A percentile compares a stretch with the other conserved stretches of the same genome.
These are phyloP conservation scores for Ganoderma resinaceum DNA, from an alignment of 1,284 basidiomycete species.

Conservation along the genomic window DNA sequence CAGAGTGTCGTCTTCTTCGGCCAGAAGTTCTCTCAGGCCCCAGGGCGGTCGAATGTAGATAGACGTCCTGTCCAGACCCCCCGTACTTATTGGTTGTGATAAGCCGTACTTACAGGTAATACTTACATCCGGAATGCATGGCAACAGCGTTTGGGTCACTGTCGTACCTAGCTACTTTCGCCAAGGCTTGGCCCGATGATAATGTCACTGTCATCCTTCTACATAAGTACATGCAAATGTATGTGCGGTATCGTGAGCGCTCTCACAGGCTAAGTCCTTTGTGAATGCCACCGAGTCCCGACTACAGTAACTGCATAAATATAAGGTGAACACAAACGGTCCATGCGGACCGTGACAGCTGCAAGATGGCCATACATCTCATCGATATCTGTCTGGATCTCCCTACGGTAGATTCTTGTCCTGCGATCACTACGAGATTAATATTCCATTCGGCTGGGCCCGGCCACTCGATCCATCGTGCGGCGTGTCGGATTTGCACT, in stretches of 20 bases:
- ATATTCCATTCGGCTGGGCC: not conserved
- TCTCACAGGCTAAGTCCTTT: too few relatives aligned
- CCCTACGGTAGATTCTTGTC: not conserved
- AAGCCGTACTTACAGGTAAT: not conserved
- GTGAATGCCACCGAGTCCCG: not conserved
- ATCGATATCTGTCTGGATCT: not conserved
- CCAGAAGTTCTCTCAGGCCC: not conserved
- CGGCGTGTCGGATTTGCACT: not conserved
- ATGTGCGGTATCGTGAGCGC: not conserved
- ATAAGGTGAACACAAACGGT: too few relatives aligned
- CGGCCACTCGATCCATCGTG: not conserved
- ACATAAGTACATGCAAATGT: not conserved
- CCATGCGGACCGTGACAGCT: not conserved
- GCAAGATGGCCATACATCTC: not conserved
- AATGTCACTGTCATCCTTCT: too few relatives aligned
- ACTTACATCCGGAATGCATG: not conserved
- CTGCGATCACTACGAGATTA: not conserved
- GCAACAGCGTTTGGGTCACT: too few relatives aligned
- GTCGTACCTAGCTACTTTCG: too few relatives aligned
- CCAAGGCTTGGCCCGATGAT: too few relatives aligned
- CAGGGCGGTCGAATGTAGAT: too few relatives aligned
- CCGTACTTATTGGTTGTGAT: not conserved
- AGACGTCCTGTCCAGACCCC: not conserved
- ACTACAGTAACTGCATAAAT: too few relatives aligned
- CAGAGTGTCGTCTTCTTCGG: not conserved